Evolutionary conservation across 305 asterid genomes (phyloP).

Genomic region (Solanum aculeatissimum): DNA sequence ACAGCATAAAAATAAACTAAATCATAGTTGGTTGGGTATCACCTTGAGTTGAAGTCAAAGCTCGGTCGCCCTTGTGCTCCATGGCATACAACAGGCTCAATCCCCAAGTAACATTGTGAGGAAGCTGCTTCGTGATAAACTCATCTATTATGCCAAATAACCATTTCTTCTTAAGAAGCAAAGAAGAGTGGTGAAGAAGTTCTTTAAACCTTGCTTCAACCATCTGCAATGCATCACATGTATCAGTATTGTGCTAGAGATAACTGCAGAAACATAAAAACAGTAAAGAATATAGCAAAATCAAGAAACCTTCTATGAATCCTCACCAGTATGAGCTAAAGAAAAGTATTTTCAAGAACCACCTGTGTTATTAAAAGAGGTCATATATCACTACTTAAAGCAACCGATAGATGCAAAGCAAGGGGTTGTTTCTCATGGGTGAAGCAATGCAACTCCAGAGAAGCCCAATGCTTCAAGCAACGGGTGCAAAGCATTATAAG

Average conservation of each 20-base stretch:
- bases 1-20: neutral
- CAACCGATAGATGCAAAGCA: neutral
- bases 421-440: neutral
- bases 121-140: conserved; percentile 94
- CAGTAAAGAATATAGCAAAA: neutral
- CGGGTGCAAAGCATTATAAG: neutral
- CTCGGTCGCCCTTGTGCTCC: conserved; percentile 92
- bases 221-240: conserved; percentile 44
- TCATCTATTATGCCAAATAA: conserved; percentile 83
- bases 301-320: neutral
- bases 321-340: neutral
- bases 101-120: conserved; percentile 97
- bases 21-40: neutral
- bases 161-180: conserved; percentile 91
- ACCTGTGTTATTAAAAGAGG: neutral
- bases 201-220: conserved; percentile 67
- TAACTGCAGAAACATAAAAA: neutral
- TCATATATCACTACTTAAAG: neutral
- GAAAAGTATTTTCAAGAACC: neutral
- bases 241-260: neutral
- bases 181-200: conserved; percentile 71
- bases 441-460: neutral
- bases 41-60: conserved; percentile 97
- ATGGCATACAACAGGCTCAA: conserved; percentile 92
- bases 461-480: neutral